Conservation (phyloP, 768 basidiomycete genomes). For the Agaricus subrufescens region DNA sequence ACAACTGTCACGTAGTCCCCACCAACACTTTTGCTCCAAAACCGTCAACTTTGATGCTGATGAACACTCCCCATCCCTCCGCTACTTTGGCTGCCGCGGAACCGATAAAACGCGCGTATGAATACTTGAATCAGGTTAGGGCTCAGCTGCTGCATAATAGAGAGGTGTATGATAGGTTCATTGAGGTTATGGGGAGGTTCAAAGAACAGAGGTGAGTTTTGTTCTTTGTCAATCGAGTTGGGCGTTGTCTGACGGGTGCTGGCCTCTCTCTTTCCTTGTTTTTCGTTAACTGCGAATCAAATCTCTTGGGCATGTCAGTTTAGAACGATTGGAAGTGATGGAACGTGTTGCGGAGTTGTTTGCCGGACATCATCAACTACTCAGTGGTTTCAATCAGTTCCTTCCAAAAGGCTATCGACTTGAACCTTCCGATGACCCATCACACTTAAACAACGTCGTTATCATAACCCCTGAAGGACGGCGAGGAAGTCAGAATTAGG, state of each 20-base stretch:
- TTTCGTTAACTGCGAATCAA: not conserved
- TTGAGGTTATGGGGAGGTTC: conserved; percentile 9
- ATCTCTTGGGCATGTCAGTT: not conserved
- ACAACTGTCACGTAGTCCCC: not conserved
- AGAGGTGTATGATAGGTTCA: conserved; percentile 8
- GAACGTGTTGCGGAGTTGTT: conserved; percentile 9
- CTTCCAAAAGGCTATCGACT: conserved; percentile 11
- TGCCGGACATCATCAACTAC: conserved; percentile 9
- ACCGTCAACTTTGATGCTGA: not conserved
- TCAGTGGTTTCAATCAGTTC: conserved; percentile 11
- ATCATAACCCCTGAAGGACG: conserved; percentile 10
- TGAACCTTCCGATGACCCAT: conserved; percentile 10
- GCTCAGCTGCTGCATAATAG: conserved; percentile 8
- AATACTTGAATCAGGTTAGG: conserved; percentile 10
- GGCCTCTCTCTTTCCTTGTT: not conserved
- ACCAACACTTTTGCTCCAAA: not conserved
- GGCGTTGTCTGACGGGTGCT: not conserved
- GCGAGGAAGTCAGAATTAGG: not conserved
- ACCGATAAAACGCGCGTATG: conserved; percentile 4
- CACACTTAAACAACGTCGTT: conserved; percentile 1
- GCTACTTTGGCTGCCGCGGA: not conserved
- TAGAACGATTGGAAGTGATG: conserved; percentile 11
- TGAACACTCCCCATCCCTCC: conserved; percentile 4
- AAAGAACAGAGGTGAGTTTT: conserved; percentile 8
- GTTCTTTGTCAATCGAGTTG: not conserved